phyloP scores from a whole-genome alignment of 2,329 filamentous ascomycete genomes.

The Botrytis squamosa region DNA sequence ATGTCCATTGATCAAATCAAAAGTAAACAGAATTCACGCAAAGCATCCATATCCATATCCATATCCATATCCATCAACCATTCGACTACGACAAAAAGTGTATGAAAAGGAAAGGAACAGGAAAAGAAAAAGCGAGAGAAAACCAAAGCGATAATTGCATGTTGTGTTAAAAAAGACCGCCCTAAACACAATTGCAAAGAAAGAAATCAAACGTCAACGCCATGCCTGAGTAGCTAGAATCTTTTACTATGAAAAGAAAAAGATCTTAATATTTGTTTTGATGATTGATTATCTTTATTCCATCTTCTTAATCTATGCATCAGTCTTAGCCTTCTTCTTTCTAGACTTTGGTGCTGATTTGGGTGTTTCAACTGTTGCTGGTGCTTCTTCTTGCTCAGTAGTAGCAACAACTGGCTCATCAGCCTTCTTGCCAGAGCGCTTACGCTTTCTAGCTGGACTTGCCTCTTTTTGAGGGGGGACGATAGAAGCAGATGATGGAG shows the following conservation, averaged over 20 bases:
- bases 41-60: constrained; percentile 1
- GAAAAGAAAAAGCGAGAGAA: background rate
- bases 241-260: background rate
- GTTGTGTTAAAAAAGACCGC: background rate
- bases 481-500: constrained; percentile 29
- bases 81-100: background rate
- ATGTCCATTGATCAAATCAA: background rate
- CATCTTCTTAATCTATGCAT: constrained; percentile 44
- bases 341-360: constrained; percentile 35
- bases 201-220: background rate
- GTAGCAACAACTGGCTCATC: constrained; percentile 26
- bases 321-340: constrained; percentile 51
- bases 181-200: background rate
- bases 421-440: constrained; percentile 54
- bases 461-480: constrained; percentile 32
- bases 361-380: constrained; percentile 31
- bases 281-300: background rate
- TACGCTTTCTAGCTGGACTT: constrained; percentile 60
- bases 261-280: background rate
- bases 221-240: background rate
- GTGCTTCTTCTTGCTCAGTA: constrained; percentile 49
- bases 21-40: background rate
- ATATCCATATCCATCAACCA: constrained; percentile 9
- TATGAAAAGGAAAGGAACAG: background rate
- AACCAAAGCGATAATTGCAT: background rate